A percentile compares a stretch with the other conserved stretches of the same genome.
phyloP scores from a whole-genome alignment of 257 asterid species.

The Solanum chaucha region DNA sequence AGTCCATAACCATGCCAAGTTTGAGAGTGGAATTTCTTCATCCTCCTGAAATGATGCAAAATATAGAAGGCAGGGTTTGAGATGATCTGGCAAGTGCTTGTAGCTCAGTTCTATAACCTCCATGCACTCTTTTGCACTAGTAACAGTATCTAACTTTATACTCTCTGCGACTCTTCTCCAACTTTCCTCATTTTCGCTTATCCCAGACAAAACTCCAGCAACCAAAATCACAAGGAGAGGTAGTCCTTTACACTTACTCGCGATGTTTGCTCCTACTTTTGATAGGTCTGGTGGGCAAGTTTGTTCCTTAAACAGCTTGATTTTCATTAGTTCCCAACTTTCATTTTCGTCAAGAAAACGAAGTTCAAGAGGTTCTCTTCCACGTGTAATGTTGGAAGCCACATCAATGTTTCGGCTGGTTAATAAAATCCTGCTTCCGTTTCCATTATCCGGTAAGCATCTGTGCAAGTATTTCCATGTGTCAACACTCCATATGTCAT shows the following conservation, averaged over 20 bases:
- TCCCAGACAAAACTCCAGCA: background rate
- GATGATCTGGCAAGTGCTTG: background rate
- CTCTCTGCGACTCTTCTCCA: background rate
- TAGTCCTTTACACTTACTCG: background rate
- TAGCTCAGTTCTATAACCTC: background rate
- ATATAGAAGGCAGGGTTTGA: background rate
- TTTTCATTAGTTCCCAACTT: no score
- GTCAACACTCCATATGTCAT: constrained; percentile 2
- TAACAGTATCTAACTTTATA: background rate
- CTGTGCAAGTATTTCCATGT: background rate
- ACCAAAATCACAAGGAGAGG: background rate
- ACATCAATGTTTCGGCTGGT: no score
- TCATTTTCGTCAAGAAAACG: no score
- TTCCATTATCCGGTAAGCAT: no score
- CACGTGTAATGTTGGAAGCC: no score
- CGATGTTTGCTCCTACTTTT: background rate
- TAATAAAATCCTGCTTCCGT: no score
- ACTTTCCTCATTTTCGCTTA: no score
- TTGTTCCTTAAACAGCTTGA: no score
- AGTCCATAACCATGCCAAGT: no score
- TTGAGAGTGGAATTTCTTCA: no score
- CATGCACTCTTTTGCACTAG: background rate
- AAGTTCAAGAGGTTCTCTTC: no score
- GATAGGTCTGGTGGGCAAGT: background rate
- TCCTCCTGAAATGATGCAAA: background rate